Conservation (phyloP, 805 yeast genomes). For the Candida xyloterini region DNA sequence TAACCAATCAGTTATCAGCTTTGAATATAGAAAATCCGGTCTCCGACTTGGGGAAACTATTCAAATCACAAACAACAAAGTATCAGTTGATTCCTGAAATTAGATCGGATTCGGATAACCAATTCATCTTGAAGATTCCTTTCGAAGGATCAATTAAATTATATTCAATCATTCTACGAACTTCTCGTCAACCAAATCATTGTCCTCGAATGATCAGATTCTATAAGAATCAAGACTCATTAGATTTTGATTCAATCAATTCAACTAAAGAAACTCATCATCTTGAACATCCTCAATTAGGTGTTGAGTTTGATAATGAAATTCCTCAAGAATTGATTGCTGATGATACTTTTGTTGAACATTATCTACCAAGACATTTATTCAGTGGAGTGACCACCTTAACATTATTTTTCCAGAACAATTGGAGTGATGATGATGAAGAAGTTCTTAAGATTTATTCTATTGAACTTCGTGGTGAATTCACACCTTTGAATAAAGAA, state of each 20-base stretch:
- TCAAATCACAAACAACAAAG: conserved; percentile 51
- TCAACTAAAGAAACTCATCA: conserved; percentile 47
- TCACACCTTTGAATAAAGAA: conserved; percentile 51
- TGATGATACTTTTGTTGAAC: conserved; percentile 67
- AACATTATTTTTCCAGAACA: conserved; percentile 64
- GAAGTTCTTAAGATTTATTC: conserved; percentile 59
- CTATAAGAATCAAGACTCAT: conserved; percentile 62
- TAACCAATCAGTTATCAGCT: conserved; percentile 56
- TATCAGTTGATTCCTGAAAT: conserved; percentile 44
- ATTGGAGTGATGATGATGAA: conserved; percentile 61
- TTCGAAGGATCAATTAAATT: conserved; percentile 67
- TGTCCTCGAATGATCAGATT: conserved; percentile 71
- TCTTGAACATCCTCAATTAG: conserved; percentile 64
- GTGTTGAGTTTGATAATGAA: conserved; percentile 37
- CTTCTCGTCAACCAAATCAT: conserved; percentile 51
- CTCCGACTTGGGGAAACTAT: conserved; percentile 48
- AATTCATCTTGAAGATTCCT: conserved; percentile 73
- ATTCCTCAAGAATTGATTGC: conserved; percentile 34
- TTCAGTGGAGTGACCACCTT: conserved; percentile 70
- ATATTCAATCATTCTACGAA: conserved; percentile 68
- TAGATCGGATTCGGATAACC: conserved; percentile 75
- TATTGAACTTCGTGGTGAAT: conserved; percentile 78
- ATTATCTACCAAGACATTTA: conserved; percentile 67
- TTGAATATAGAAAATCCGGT: conserved; percentile 57
- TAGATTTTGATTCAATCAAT: conserved; percentile 70